These are phyloP conservation scores for Metschnikowia cerradonensis DNA, from an alignment of 805 yeast genomes.

Conservation along the genomic window DNA sequence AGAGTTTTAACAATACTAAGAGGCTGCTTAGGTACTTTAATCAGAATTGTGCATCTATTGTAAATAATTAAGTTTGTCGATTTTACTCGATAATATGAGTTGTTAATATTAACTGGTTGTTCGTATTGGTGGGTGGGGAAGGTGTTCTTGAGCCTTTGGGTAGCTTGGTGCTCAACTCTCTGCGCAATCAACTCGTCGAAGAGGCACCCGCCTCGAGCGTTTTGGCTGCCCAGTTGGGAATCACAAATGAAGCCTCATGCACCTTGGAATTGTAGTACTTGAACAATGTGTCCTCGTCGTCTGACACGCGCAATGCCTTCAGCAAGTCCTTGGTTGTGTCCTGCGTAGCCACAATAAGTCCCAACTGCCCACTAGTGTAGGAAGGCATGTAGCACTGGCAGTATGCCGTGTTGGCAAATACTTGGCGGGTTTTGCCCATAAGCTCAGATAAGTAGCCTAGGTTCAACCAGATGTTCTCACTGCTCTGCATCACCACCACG, in stretches of 20 bases:
- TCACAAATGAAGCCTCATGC: conserved; percentile 68
- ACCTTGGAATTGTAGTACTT: conserved; percentile 63
- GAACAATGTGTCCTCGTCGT: conserved; percentile 47
- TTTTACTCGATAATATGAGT: not conserved
- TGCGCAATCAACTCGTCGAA: not conserved
- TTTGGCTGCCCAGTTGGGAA: conserved; percentile 74
- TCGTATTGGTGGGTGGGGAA: no score
- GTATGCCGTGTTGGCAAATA: conserved; percentile 60
- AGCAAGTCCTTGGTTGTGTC: conserved; percentile 43
- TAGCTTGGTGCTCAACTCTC: not conserved
- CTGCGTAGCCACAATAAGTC: conserved; percentile 69
- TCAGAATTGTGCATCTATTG: not conserved
- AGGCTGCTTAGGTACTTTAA: not conserved
- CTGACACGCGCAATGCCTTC: conserved; percentile 49
- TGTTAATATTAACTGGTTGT: not conserved
- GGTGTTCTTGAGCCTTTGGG: not conserved
- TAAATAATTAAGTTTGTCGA: not conserved
- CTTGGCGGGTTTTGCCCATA: conserved; percentile 45
- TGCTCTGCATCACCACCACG: conserved; percentile 75
- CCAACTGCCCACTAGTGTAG: conserved; percentile 85
- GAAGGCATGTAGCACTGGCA: conserved; percentile 82
- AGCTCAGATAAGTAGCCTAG: conserved; percentile 48
- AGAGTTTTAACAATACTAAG: not conserved
- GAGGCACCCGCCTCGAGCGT: conserved; percentile 16
- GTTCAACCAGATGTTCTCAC: conserved; percentile 74